Evolutionary conservation across 208 protist species (phyloP).

Genomic region (Trypanosoma congolense): DNA sequence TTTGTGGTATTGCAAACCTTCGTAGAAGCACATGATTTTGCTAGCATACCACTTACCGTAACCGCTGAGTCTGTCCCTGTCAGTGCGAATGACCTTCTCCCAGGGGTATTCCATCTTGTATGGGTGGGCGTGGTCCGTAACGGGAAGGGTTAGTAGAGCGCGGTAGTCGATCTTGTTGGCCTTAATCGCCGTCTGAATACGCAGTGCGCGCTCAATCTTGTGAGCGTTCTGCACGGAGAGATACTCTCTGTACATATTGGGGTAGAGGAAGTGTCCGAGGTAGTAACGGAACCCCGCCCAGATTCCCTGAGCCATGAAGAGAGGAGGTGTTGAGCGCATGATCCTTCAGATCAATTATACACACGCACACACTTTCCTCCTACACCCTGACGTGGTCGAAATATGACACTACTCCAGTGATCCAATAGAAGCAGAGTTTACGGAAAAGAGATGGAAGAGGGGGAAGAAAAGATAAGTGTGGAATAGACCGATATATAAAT

Average conservation of each 20-base stretch:
- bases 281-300: conserved; percentile 86
- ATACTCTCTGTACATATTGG: conserved; percentile 87
- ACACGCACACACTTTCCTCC: neutral
- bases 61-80: conserved; percentile 66
- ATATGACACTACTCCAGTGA: too few relatives aligned
- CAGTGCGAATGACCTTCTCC: conserved; percentile 86
- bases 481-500: too few relatives aligned
- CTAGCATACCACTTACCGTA: conserved; percentile 88
- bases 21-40: conserved; percentile 91
- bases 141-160: conserved; percentile 82
- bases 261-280: conserved; percentile 88
- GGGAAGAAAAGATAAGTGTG: too few relatives aligned
- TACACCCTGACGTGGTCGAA: too few relatives aligned
- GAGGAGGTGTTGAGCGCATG: conserved; percentile 73
- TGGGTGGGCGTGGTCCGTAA: conserved; percentile 88
- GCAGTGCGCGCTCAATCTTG: conserved; percentile 84
- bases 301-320: conserved; percentile 80
- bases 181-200: conserved; percentile 88
- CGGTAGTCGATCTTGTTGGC: conserved; percentile 91
- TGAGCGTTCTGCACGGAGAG: conserved; percentile 86
- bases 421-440: too few relatives aligned
- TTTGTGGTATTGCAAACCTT: conserved; percentile 84
- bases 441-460: too few relatives aligned
- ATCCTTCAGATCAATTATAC: conserved; percentile 21
- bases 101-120: conserved; percentile 92